phyloP scores from a whole-genome alignment of 108 stramenopile genomes.

The Nannochloropsis gaditana region DNA sequence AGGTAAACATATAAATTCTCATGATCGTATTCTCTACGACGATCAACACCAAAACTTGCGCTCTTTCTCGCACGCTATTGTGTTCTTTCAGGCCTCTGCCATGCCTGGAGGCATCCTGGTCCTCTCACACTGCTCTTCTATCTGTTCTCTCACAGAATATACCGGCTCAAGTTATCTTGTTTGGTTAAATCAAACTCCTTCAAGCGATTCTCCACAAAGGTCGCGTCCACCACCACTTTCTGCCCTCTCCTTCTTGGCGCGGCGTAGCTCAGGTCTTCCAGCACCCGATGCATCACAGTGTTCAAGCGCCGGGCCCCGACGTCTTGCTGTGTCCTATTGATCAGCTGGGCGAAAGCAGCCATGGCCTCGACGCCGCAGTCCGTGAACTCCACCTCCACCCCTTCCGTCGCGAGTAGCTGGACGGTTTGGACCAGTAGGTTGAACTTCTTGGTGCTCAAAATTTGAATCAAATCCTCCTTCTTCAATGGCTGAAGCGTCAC shows the following conservation, averaged over 20 bases:
- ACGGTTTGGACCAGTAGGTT: neutral
- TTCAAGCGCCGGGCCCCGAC: neutral
- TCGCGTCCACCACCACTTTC: slow-evolving; percentile 3
- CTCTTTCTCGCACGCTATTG: too few relatives aligned
- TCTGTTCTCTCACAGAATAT: neutral
- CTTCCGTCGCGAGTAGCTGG: neutral
- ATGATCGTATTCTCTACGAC: too few relatives aligned
- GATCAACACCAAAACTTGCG: too few relatives aligned
- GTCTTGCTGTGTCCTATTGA: neutral
- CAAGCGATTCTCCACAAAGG: neutral
- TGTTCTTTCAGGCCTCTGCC: too few relatives aligned
- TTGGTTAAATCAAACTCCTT: neutral
- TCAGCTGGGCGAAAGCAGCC: neutral
- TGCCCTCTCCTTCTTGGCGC: slow-evolving; percentile 3
- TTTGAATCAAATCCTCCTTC: neutral
- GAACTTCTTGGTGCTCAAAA: slow-evolving; percentile 15
- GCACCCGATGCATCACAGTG: neutral
- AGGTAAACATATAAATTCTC: too few relatives aligned
- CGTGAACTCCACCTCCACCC: neutral
- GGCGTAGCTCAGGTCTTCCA: neutral
- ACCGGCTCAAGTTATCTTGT: slow-evolving; percentile 6
- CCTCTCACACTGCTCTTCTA: too few relatives aligned
- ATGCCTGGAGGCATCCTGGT: too few relatives aligned
- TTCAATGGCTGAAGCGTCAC: neutral
- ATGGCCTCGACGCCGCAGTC: neutral